Evolutionary conservation across 768 basidiomycete species (phyloP).

Genomic region (Pisolithus sp.): DNA sequence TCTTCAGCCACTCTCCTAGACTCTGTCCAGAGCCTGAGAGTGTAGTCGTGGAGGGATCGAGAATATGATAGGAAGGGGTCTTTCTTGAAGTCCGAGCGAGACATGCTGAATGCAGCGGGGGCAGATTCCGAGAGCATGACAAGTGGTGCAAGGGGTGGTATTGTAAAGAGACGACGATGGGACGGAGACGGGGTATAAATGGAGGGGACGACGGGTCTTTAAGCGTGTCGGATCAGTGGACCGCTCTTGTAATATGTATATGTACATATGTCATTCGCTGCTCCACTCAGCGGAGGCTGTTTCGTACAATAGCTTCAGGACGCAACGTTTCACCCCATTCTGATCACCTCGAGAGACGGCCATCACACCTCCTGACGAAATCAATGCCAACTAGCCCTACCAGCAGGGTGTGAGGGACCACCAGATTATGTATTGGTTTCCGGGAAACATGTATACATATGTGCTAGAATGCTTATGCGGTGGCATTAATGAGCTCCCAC

Average conservation of each 20-base stretch:
- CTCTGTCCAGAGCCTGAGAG: conserved; percentile 61
- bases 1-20: conserved; percentile 56
- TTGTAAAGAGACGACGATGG: conserved; percentile 8
- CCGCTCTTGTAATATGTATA: conserved; percentile 6
- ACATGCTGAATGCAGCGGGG: neutral
- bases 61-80: conserved; percentile 50
- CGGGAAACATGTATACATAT: too few relatives aligned
- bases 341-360: neutral
- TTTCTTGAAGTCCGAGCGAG: conserved; percentile 3
- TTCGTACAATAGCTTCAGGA: neutral
- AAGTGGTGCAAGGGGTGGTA: conserved; percentile 1
- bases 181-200: conserved; percentile 21
- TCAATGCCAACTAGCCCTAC: too few relatives aligned
- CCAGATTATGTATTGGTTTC: too few relatives aligned
- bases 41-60: conserved; percentile 61
- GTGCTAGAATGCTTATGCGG: too few relatives aligned
- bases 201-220: conserved; percentile 7
- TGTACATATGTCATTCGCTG: conserved; percentile 7
- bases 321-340: neutral
- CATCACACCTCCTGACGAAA: too few relatives aligned
- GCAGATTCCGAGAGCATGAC: neutral
- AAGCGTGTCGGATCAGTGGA: conserved; percentile 18
- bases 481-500: too few relatives aligned
- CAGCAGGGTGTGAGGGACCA: too few relatives aligned
- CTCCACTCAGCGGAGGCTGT: conserved; percentile 21